These are phyloP conservation scores for Sugiyamaella mastotermitis DNA, from an alignment of 805 yeast species.

Conservation along the genomic window DNA sequence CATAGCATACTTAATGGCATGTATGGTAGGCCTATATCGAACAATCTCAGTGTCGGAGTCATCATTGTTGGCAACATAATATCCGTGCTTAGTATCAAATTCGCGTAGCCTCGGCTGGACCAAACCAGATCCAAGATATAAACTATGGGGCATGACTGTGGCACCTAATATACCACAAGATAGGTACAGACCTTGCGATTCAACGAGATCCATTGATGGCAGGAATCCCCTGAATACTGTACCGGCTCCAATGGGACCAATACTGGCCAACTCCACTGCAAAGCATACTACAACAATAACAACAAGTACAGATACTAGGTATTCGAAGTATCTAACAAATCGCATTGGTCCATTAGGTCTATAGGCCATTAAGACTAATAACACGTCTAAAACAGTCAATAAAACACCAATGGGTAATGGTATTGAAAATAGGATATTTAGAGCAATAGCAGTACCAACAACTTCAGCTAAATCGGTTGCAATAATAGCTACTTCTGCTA, in stretches of 20 bases:
- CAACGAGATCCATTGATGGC: constrained; percentile 55
- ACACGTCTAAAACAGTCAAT: constrained; percentile 77
- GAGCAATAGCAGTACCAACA: constrained; percentile 93
- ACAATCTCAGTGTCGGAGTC: constrained; percentile 8
- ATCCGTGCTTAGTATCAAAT: constrained; percentile 56
- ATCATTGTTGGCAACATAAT: constrained; percentile 29
- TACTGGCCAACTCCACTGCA: constrained; percentile 51
- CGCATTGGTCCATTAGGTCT: constrained; percentile 69
- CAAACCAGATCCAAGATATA: constrained; percentile 78
- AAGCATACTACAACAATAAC: constrained; percentile 72
- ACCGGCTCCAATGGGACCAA: constrained; percentile 42
- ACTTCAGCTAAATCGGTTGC: constrained; percentile 97
- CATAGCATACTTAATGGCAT: constrained; percentile 69
- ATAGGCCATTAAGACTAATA: constrained; percentile 72
- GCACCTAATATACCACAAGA: constrained; percentile 87
- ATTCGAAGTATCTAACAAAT: constrained; percentile 71
- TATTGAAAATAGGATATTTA: constrained; percentile 72
- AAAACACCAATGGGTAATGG: constrained; percentile 83
- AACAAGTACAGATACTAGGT: constrained; percentile 66
- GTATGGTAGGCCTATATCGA: constrained; percentile 62
- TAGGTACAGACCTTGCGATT: constrained; percentile 63
- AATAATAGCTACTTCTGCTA: constrained; percentile 86
- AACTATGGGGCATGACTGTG: constrained; percentile 90
- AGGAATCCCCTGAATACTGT: constrained; percentile 61
- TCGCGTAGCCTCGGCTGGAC: constrained; percentile 81